Base-by-base conservation (phyloP, 148 eudicot species). In the Heliamphora exappendiculata region DNA sequence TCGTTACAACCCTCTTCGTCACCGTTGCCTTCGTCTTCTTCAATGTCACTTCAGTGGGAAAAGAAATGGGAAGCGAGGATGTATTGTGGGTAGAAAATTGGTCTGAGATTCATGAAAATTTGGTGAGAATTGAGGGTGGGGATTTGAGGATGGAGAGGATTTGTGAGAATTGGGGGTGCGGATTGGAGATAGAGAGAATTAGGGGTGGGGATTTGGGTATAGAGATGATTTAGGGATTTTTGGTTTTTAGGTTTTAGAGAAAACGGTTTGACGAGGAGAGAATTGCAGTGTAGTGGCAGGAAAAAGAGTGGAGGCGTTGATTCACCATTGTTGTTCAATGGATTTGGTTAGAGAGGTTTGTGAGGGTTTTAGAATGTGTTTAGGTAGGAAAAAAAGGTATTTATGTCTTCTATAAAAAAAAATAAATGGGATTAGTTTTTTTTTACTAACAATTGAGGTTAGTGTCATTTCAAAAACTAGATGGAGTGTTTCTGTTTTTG, bases 291-390 rank as follows among this genome's bases (percentile, higher is more conserved):
- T 68, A 65, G 65, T 75, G 79, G 53, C 82, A 84, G 51, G 65
- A 64, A 29, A 84, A 64, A 50, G 81, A 22, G 37, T 78, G 77
- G 33, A 87, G 31, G 73, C 89, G 82, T 42, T 84, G 64, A 70
- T 68, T 80, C 84, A 86, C 89, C 89, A 87, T 87, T 78, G 83
- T 69, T 76, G 67, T 17, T 47, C 10, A 20, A 42, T 45, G 60
- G 63, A 44, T 36, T 81, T 58, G 3, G 45, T 12, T 16, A 45
- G 47, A 41, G 49, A 66, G 19, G 17, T 4, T 6, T 11, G 1
- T 4, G n/a, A 36, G 75, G 75, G 19, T 72, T 72, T 51, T 19
- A 62, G 53, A 44, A n/a, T n/a, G 50, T 24, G 53, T 1, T 22
- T 31, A 39, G 29, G 47, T 11, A 45, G 19, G 42, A 64, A 22